Evolutionary conservation across 2,329 filamentous ascomycete species (phyloP).

Genomic region (Stagonosporopsis tanaceti): DNA sequence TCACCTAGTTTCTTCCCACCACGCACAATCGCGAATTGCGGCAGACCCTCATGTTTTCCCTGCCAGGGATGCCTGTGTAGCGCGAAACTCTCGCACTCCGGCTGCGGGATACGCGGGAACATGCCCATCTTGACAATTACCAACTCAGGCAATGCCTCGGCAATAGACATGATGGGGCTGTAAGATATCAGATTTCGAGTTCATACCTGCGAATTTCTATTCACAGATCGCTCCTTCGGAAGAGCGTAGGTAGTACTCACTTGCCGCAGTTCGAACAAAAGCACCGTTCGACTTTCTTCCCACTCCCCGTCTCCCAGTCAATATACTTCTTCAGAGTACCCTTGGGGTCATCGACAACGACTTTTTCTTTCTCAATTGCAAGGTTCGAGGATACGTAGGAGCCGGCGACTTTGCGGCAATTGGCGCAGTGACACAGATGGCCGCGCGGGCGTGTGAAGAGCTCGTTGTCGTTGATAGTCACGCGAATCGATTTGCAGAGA

Average conservation of each 20-base stretch:
- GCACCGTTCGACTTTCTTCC: conserved; percentile 54
- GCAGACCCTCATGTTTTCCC: conserved; percentile 48
- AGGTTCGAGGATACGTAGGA: conserved; percentile 53
- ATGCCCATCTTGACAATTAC: conserved; percentile 61
- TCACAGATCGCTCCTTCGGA: no score
- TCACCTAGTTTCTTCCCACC: conserved; percentile 50
- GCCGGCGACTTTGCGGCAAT: conserved; percentile 61
- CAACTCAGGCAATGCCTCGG: conserved; percentile 52
- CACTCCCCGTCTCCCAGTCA: conserved; percentile 57
- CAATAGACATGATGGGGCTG: conserved; percentile 59
- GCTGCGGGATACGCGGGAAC: conserved; percentile 57
- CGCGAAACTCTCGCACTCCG: conserved; percentile 57
- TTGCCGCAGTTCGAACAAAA: conserved; percentile 60
- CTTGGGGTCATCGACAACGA: conserved; percentile 55
- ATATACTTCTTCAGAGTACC: conserved; percentile 56
- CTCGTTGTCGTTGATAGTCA: conserved; percentile 58
- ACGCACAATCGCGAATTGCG: conserved; percentile 51
- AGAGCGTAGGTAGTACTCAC: conserved; percentile 19
- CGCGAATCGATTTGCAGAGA: conserved; percentile 58
- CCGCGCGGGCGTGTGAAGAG: conserved; percentile 56
- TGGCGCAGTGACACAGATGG: conserved; percentile 59
- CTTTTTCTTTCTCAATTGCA: conserved; percentile 55
- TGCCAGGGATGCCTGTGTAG: conserved; percentile 56
- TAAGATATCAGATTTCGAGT: neutral
- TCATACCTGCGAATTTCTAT: neutral